Evolutionary conservation across 2,329 filamentous ascomycete species (phyloP).

Genomic region (Penicillium sp.): DNA sequence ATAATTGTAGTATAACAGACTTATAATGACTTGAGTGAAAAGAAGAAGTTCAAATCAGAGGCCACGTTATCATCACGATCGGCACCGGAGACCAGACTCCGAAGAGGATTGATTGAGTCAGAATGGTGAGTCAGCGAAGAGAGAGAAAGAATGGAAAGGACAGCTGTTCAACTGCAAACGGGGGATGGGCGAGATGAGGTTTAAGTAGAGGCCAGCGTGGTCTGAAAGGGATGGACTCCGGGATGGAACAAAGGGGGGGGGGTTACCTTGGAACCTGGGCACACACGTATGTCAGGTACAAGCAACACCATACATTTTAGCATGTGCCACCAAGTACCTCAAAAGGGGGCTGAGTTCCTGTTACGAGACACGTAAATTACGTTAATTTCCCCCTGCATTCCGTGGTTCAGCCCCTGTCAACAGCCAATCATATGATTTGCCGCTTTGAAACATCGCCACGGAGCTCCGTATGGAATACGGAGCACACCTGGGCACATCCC

Average conservation of each 20-base stretch:
- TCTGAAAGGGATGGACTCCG: conserved; percentile 18
- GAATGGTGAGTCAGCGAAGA: conserved; percentile 13
- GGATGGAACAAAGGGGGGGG: conserved; percentile 2
- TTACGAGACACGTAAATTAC: conserved; percentile 6
- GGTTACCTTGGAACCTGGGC: background rate
- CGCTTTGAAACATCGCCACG: background rate
- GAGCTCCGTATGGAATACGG: background rate
- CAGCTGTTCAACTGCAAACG: conserved; percentile 25
- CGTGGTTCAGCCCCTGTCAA: background rate
- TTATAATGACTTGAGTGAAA: conserved; percentile 6
- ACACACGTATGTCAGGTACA: conserved; percentile 1
- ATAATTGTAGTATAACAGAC: conserved; percentile 1
- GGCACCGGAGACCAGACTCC: conserved; percentile 23
- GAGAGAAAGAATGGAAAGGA: conserved; percentile 23
- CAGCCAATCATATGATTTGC: background rate
- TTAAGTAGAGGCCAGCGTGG: conserved; percentile 39
- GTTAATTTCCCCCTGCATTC: conserved; percentile 13
- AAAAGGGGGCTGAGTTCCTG: background rate
- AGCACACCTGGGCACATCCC: background rate
- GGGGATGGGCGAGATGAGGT: conserved; percentile 10
- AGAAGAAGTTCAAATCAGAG: conserved; percentile 8
- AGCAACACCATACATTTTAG: background rate
- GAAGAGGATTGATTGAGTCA: conserved; percentile 10
- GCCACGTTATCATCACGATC: conserved; percentile 34
- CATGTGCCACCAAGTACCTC: background rate